Base-by-base conservation (phyloP, 2,329 filamentous ascomycete species). In the Dothistroma pini region DNA sequence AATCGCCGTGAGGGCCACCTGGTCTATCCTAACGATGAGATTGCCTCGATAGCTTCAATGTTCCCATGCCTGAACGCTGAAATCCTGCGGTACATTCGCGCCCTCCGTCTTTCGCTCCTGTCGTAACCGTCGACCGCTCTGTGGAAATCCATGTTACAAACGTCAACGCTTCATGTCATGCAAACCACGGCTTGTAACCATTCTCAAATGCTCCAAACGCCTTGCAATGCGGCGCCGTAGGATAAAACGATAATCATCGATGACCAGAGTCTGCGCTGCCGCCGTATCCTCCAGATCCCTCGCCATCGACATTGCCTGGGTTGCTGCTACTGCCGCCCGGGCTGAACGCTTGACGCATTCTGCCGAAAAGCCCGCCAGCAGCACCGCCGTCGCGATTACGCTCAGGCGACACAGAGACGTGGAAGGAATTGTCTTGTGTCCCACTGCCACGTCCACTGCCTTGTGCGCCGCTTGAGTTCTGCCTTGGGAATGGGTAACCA, bases 281-380 rank as follows among this genome's bases (percentile, higher is more conserved):
- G 29, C 49, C n/a, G 6, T 32, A 11, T n/a, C 22, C 25, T n/a
- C 19, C 7, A 21, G 16, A 12, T 32, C 32, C 41, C 16, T 44
- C 44, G 19, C 31, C 35, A 35, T 19, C 22, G 29, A 29, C 35
- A 57, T 57, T 50, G 55, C 16, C 44, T 19, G 32, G 21, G 31
- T 16, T 21, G 44, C 25, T 21, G 25, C 34, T 29, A 53, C 51
- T 58, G 50, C 63, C 61, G 41, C 59, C 54, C 21, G 54, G 52
- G 35, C 48, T 57, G 54, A 74, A 74, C 12, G 71, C 71, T 50
- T 73, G 66, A 12, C 72, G 67, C 71, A 74, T 73, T n/a, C 72
- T 65, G 21, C 63, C 66, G 58, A 72, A 73, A 41, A 72, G 63
- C 34, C 70, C 68, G 10, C 63, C 65, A 35, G 56, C 47, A 35